Evolutionary conservation across 768 basidiomycete species (phyloP).

Genomic region (Tylopilus sp.): DNA sequence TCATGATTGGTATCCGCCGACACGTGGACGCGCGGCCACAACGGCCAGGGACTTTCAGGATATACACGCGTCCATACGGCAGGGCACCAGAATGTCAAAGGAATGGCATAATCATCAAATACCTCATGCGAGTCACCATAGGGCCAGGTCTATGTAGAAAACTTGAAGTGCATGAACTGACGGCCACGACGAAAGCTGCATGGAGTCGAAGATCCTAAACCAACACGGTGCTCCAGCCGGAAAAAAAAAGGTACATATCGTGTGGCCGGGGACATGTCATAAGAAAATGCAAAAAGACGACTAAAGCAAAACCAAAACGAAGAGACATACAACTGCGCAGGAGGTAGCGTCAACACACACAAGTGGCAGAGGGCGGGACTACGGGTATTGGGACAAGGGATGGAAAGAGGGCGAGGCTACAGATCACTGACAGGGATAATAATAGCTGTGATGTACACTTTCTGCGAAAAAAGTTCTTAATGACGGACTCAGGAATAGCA

Average conservation of each 20-base stretch:
- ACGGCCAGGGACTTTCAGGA: no score
- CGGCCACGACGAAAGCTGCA: constrained; percentile 1
- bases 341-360: constrained; percentile 12
- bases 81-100: no score
- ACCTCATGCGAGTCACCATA: background rate
- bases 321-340: constrained; percentile 19
- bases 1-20: no score
- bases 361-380: constrained; percentile 5
- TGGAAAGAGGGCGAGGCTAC: constrained; percentile 18
- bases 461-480: constrained; percentile 22
- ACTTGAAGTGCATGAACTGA: constrained; percentile 4
- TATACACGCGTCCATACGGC: no score
- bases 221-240: constrained; percentile 10
- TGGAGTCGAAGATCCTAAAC: constrained; percentile 2
- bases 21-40: no score
- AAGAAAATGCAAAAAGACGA: constrained; percentile 1
- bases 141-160: constrained; percentile 20
- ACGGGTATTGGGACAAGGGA: constrained; percentile 16
- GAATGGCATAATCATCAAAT: constrained; percentile 2
- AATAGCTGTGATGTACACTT: constrained; percentile 34
- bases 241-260: constrained; percentile 13
- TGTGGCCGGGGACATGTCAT: constrained; percentile 9
- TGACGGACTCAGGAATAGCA: constrained; percentile 7
- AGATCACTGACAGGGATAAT: constrained; percentile 32
- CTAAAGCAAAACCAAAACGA: constrained; percentile 27